A percentile compares a stretch with the other conserved stretches of the same genome.
Conservation (phyloP, 2,329 filamentous ascomycete genomes). For the Reticulascus tulasneorum region DNA sequence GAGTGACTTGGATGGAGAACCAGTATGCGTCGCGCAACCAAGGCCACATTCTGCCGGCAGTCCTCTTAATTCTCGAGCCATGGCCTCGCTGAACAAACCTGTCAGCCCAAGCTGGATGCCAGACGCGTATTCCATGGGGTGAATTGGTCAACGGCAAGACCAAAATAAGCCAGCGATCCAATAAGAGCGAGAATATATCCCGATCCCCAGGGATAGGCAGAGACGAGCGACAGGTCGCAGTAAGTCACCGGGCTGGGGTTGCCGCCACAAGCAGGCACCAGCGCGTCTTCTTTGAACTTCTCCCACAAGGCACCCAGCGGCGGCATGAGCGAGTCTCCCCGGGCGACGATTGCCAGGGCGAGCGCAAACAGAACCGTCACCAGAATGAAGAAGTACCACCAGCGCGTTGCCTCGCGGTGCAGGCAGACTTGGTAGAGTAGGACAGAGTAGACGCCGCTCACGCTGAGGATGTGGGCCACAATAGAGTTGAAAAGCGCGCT, state of each 20-base stretch:
- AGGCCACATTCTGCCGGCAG: too few relatives aligned
- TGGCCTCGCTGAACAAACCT: too few relatives aligned
- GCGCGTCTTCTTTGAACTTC: conserved; percentile 7
- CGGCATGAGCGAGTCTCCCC: too few relatives aligned
- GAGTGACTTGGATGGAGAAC: background rate
- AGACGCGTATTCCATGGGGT: too few relatives aligned
- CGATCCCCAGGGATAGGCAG: background rate
- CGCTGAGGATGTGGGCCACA: conserved; percentile 8
- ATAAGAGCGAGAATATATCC: background rate
- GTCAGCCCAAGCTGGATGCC: too few relatives aligned
- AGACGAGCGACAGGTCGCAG: background rate
- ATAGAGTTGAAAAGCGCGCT: conserved; percentile 7
- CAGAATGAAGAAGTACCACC: conserved; percentile 19
- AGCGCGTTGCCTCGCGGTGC: conserved; percentile 17
- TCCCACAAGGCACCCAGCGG: too few relatives aligned
- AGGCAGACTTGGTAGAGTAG: conserved; percentile 18
- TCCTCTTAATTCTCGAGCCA: too few relatives aligned
- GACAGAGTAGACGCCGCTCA: conserved; percentile 12
- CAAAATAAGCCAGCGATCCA: too few relatives aligned
- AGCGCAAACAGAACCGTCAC: conserved; percentile 12
- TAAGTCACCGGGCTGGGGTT: background rate
- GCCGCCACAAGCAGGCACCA: conserved; percentile 7
- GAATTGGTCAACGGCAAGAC: too few relatives aligned
- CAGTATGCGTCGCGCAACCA: background rate
- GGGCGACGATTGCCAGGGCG: conserved; percentile 9